Evolutionary conservation across 805 yeast species (phyloP).

Genomic region (Zygoascus flipseniorum): DNA sequence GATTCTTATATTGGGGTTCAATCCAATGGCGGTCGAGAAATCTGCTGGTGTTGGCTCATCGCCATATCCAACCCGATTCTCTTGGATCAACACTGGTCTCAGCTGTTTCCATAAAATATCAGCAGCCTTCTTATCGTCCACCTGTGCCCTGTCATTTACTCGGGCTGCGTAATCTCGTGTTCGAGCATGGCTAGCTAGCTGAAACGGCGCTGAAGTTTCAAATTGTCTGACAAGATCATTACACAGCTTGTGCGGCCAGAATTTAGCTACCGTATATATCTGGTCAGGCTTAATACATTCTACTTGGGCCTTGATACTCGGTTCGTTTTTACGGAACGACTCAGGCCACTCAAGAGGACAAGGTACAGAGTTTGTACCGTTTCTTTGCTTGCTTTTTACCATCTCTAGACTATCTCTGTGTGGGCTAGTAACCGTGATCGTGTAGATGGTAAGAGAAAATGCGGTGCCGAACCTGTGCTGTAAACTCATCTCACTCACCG

Average conservation of each 20-base stretch:
- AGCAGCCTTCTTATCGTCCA: conserved; percentile 34
- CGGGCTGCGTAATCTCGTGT: conserved; percentile 47
- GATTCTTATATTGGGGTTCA: conserved; percentile 48
- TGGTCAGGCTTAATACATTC: conserved; percentile 8
- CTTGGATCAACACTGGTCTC: conserved; percentile 5
- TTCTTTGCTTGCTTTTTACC: too few species aligned
- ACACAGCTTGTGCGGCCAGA: conserved; percentile 9
- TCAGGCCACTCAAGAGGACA: neutral
- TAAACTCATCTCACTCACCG: too few species aligned
- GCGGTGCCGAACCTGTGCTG: too few species aligned
- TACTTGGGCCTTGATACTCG: neutral
- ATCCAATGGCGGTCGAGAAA: conserved; percentile 26
- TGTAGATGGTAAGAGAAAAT: too few species aligned
- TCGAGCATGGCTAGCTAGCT: conserved; percentile 37
- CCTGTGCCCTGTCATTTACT: conserved; percentile 42
- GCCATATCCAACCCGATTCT: neutral
- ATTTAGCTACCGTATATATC: conserved; percentile 11
- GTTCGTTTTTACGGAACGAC: neutral
- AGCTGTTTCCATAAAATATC: conserved; percentile 38
- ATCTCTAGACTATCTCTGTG: too few species aligned
- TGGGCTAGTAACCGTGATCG: too few species aligned
- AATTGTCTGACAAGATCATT: conserved; percentile 15
- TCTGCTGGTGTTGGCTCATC: neutral
- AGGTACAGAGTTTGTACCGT: neutral
- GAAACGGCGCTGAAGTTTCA: conserved; percentile 4